These are phyloP conservation scores for Termitomyces titanicus DNA, from an alignment of 768 basidiomycete species.

Conservation along the genomic window DNA sequence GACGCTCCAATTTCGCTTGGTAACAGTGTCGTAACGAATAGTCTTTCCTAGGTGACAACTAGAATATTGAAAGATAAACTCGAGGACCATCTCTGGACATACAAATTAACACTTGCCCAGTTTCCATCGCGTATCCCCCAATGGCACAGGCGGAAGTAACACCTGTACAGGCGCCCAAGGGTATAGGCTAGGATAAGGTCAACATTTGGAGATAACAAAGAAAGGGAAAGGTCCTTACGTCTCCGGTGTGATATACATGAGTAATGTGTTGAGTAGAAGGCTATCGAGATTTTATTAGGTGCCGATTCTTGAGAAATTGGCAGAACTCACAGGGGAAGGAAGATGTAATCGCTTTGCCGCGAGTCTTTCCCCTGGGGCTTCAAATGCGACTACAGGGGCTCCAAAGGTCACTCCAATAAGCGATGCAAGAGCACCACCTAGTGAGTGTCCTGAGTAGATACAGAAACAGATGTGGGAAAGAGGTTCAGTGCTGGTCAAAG, in stretches of 20 bases:
- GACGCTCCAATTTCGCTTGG: conserved; percentile 75
- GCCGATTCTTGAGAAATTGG: background rate
- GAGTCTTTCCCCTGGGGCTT: conserved; percentile 72
- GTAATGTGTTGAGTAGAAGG: conserved; percentile 74
- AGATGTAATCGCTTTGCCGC: conserved; percentile 82
- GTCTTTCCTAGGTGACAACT: conserved; percentile 88
- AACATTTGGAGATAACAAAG: background rate
- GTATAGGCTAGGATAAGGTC: conserved; percentile 57
- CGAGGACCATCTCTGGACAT: background rate
- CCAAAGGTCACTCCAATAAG: conserved; percentile 90
- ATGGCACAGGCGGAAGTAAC: conserved; percentile 47
- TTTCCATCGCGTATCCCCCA: conserved; percentile 82
- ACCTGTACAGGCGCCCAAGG: conserved; percentile 82
- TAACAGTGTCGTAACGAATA: conserved; percentile 83
- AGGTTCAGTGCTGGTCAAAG: background rate
- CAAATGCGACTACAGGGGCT: conserved; percentile 87
- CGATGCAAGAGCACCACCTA: conserved; percentile 84
- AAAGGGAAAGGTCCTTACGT: conserved; percentile 39
- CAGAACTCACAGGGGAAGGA: conserved; percentile 66
- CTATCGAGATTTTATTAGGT: conserved; percentile 28
- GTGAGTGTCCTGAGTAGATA: conserved; percentile 49
- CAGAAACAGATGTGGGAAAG: background rate
- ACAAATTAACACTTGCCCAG: conserved; percentile 33
- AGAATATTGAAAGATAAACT: background rate
- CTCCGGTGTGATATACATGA: conserved; percentile 90